These are phyloP conservation scores for Microbotryum silenes-acaulis DNA, from an alignment of 1,284 basidiomycete species.

Conservation along the genomic window DNA sequence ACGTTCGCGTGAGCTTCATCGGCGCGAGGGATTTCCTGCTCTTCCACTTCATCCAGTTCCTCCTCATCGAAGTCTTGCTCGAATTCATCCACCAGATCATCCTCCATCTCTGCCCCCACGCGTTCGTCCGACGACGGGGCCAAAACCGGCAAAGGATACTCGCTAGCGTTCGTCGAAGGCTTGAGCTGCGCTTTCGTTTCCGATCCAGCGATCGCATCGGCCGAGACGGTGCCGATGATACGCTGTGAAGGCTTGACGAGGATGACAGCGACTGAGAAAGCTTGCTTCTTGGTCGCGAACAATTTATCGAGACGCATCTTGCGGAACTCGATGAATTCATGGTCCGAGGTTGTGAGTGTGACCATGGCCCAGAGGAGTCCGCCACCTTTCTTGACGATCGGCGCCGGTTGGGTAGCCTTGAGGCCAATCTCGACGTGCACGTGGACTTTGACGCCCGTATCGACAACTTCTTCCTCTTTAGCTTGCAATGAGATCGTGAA, in stretches of 20 bases:
- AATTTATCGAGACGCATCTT: constrained; percentile 17
- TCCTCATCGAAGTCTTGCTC: background rate
- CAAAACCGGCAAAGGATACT: constrained; percentile 17
- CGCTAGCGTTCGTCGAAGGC: constrained; percentile 7
- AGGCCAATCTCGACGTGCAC: constrained; percentile 15
- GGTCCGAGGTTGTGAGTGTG: constrained; percentile 20
- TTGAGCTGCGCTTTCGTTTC: constrained; percentile 16
- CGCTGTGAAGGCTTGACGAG: constrained; percentile 36
- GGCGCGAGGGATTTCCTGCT: background rate
- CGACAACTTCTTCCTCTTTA: constrained; percentile 2
- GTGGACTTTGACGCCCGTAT: constrained; percentile 22
- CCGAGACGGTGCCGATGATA: constrained; percentile 27
- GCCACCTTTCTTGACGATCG: constrained; percentile 9
- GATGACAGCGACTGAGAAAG: constrained; percentile 30
- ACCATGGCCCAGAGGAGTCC: constrained; percentile 18
- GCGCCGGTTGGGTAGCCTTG: constrained; percentile 19
- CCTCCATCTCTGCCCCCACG: background rate
- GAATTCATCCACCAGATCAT: background rate
- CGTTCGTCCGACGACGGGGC: constrained; percentile 1
- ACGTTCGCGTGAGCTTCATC: background rate
- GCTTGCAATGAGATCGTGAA: constrained; percentile 17
- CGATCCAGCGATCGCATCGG: constrained; percentile 24
- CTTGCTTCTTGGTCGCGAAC: constrained; percentile 12
- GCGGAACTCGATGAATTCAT: constrained; percentile 23
- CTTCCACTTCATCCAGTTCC: background rate